Evolutionary conservation across 2,329 filamentous ascomycete genomes (phyloP), one percentile per base, ranked within the genome.

Genomic region (Aureobasidium sp.): DNA sequence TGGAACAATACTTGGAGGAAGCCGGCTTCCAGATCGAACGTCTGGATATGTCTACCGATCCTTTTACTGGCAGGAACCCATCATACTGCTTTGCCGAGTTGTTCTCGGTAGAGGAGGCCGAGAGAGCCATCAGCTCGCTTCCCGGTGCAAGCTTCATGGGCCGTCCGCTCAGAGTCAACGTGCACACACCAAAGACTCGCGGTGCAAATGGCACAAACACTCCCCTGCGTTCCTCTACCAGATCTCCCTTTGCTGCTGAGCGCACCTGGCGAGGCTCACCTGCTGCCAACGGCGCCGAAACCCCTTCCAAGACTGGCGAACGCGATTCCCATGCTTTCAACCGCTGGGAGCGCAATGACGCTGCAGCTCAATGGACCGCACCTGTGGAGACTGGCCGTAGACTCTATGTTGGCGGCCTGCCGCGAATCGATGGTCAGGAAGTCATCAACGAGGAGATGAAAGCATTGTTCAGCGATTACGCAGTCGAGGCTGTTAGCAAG

Each of bases 71-170:
- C 42, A 78, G 86, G 46, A 90, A 89, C 69, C 86, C 86, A 0
- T 86, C 84, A 38, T 89, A 89, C 74, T 90, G 86, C 74, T 90
- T 90, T 66, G 82, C 89, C 47, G 86, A 90, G 67, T 82, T 90
- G 61, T 71, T 72, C 47, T 78, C 77, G 49, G 77, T 78, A 47
- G 81, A 82, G 29, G 75, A 82, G 31, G 86, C 86, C 3, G 76
- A 81, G 4, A 70, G 71, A 1, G 84, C 83, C 1, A 82, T 89
- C 69, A 67, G 71, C n/a, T 74, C 78, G 13, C 74, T 89, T 45
- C 76, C 81, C 60, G 80, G 80, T 19, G 75, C 74, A 21, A 73
- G 77, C 13, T 74, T 89, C 33, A 77, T 81, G 15, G 81, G 81
- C 27, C 79, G 86, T 8, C 74, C 79, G 0, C 72, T 89, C 57